Percentiles rank a stretch among this genome's conserved stretches.
Conservation (phyloP, 768 basidiomycete genomes). For the Phaffia australis region DNA sequence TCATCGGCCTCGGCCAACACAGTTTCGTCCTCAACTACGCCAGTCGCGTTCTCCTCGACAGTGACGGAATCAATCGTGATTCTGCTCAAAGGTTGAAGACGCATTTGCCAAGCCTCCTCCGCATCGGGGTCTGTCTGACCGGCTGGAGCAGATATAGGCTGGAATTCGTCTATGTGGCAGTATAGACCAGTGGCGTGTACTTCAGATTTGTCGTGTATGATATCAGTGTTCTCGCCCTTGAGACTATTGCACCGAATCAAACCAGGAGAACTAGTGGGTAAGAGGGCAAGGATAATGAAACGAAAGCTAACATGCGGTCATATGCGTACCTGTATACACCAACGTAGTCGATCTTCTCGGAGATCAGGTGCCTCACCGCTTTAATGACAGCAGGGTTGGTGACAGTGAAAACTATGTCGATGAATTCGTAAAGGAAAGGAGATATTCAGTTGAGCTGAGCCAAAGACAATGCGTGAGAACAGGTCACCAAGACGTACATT, state of each 20-base stretch:
- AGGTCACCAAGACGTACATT: slow-evolving; percentile 34
- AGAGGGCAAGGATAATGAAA: slow-evolving; percentile 54
- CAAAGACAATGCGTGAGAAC: neutral
- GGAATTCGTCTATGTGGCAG: slow-evolving; percentile 17
- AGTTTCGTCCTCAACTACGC: slow-evolving; percentile 10
- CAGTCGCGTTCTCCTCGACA: slow-evolving; percentile 40
- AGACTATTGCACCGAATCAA: slow-evolving; percentile 91
- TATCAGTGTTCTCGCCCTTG: slow-evolving; percentile 73
- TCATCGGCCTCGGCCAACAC: slow-evolving; percentile 7
- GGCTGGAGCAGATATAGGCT: neutral
- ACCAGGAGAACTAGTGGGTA: slow-evolving; percentile 62
- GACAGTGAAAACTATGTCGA: slow-evolving; percentile 95
- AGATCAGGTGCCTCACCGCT: slow-evolving; percentile 50
- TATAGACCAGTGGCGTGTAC: slow-evolving; percentile 16
- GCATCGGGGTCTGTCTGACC: neutral
- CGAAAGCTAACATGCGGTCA: no score
- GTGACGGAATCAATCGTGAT: slow-evolving; percentile 27
- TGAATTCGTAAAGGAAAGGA: slow-evolving; percentile 44
- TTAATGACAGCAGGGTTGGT: slow-evolving; percentile 80
- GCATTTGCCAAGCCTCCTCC: slow-evolving; percentile 29
- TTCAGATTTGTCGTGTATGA: slow-evolving; percentile 42
- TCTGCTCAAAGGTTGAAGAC: slow-evolving; percentile 23
- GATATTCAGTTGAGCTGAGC: neutral
- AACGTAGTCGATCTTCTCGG: slow-evolving; percentile 92
- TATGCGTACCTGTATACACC: slow-evolving; percentile 47